These are phyloP conservation scores for Eremothecium sinecaudum DNA, from an alignment of 1,139 yeast species.

Conservation along the genomic window DNA sequence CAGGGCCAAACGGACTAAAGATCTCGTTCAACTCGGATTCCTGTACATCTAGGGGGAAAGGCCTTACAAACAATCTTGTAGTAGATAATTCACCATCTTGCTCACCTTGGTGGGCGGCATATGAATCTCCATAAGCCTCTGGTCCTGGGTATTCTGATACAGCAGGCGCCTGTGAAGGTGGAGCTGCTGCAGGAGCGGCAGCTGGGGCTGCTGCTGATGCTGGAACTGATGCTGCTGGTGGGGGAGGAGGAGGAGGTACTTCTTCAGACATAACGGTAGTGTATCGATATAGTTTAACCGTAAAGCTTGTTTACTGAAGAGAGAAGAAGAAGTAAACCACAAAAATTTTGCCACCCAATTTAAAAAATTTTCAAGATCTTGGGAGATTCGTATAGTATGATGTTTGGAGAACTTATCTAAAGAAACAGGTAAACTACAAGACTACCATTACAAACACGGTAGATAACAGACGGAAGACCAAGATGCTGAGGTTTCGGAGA, in stretches of 20 bases:
- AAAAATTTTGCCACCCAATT: slow-evolving; percentile 5
- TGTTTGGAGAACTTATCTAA: background rate
- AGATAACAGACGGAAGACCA: too few relatives aligned
- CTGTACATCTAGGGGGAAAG: slow-evolving; percentile 39
- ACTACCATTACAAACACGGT: too few relatives aligned
- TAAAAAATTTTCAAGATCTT: slow-evolving; percentile 2
- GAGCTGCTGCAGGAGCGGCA: slow-evolving; percentile 8
- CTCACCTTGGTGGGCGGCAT: slow-evolving; percentile 14
- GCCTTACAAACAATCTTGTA: slow-evolving; percentile 45
- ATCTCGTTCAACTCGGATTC: slow-evolving; percentile 58
- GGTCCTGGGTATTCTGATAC: slow-evolving; percentile 15
- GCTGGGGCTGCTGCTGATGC: slow-evolving; percentile 15
- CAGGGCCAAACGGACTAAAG: slow-evolving; percentile 55
- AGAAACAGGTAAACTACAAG: background rate
- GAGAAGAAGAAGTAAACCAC: slow-evolving; percentile 5
- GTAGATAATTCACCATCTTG: slow-evolving; percentile 36
- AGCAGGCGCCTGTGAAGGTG: slow-evolving; percentile 3
- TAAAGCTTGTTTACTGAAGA: too few relatives aligned
- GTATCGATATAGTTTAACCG: too few relatives aligned
- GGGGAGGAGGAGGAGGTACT: slow-evolving; percentile 8
- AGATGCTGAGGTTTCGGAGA: slow-evolving; percentile 22
- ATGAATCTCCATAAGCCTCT: slow-evolving; percentile 11
- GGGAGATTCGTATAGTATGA: background rate
- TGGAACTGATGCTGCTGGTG: slow-evolving; percentile 14
- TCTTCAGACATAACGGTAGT: slow-evolving; percentile 6